Base-by-base conservation (phyloP, 1,284 basidiomycete genomes). In the Ganoderma sp. region DNA sequence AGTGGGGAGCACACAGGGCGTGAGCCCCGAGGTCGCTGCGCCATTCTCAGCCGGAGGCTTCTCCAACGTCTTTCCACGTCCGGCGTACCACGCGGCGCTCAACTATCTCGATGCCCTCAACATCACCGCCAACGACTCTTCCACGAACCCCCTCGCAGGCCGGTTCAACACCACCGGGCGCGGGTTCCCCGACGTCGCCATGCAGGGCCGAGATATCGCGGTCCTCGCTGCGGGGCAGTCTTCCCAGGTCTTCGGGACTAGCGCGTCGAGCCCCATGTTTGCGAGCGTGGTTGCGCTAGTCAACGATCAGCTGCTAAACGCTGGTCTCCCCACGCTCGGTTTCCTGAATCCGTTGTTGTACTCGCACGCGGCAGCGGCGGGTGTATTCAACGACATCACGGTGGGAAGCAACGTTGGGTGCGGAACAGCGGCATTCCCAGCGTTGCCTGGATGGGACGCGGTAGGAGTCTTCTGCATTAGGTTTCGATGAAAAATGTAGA, bases 341-440 rank as follows among this genome's bases (percentile, higher is more conserved):
- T 90, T 89, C 79, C 77, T 90, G 60, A 89, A 90, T 73, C 88
- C 87, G 0, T 78, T 87, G n/a, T 76, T 89, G 61, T 89, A 89
- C 73, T 81, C 83, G 0, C 45, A 22, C 9, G 54, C 43, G 12
- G 80, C 74, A 1, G 83, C 80, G 15, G 74, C 76, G 0, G 72
- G 75, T 5, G 86, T 83, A 17, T 48, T 90, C 74, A 89, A 85
- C 71, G 88, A 90, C 73, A 88, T 90, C 71, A 84, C 80, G 0
- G 83, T 84, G 10, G 88, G 88, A 2, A 75, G 69, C 58, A 79
- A 78, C 62, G 76, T 78, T 6, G 78, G 78, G 15, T 79, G 78
- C 61, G 70, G 73, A 0, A 76, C 78, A 8, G 66, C 69, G 15
- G 77, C 85, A 83, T 88, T 88, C 72, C 80, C 81, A 61, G 86